phyloP scores from a whole-genome alignment of 2,329 filamentous ascomycete genomes.

The Fusarium transvaalense region DNA sequence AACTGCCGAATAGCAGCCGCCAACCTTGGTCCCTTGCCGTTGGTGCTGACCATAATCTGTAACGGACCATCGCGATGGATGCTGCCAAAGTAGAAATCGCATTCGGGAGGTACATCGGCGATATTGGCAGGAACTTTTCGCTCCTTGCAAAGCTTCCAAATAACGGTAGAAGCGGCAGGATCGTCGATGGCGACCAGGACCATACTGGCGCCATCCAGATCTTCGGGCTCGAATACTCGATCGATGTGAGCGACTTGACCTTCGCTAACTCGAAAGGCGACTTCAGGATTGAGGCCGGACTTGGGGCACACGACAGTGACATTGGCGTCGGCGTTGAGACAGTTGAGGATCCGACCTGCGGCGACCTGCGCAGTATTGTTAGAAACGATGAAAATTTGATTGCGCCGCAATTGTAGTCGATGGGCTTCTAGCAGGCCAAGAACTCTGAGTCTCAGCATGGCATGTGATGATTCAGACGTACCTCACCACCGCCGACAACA shows the following conservation, averaged over 20 bases:
- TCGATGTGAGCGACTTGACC: constrained; percentile 84
- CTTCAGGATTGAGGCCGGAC: constrained; percentile 87
- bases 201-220: constrained; percentile 86
- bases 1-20: constrained; percentile 87
- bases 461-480: constrained; percentile 58
- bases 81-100: constrained; percentile 98
- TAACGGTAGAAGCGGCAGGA: constrained; percentile 85
- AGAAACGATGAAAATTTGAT: background rate
- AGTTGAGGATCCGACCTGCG: constrained; percentile 91
- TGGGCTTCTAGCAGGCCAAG: constrained; percentile 4
- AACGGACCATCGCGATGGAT: constrained; percentile 94
- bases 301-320: constrained; percentile 87
- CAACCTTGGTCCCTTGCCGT: constrained; percentile 92
- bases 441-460: constrained; percentile 18
- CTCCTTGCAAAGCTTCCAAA: constrained; percentile 95
- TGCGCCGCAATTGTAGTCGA: constrained; percentile 2
- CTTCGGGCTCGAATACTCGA: constrained; percentile 85
- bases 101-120: constrained; percentile 95
- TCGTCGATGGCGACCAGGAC: constrained; percentile 95
- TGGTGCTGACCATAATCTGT: constrained; percentile 99
- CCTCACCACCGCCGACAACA: constrained; percentile 96
- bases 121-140: constrained; percentile 90
- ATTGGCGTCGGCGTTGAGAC: constrained; percentile 93
- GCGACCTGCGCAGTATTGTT: constrained; percentile 76
- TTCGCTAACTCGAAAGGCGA: constrained; percentile 81